These are phyloP conservation scores for Tremellales sp. DNA, from an alignment of 1,284 basidiomycete species.

Conservation along the genomic window DNA sequence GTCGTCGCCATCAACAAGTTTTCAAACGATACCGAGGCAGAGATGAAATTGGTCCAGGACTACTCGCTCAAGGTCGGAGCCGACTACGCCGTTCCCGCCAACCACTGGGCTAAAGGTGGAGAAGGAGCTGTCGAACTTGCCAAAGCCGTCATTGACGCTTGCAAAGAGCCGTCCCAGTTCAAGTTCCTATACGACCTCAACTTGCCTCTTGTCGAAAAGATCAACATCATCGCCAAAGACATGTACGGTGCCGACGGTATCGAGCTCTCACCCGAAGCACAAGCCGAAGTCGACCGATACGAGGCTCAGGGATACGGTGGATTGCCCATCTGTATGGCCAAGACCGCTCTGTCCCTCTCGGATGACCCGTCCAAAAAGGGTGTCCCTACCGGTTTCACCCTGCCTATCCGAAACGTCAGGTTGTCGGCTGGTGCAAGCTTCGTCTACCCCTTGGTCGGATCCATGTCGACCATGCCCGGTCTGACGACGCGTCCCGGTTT, in stretches of 20 bases:
- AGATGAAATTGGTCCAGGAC: conserved; percentile 78
- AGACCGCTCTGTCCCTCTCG: conserved; percentile 95
- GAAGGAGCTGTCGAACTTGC: conserved; percentile 81
- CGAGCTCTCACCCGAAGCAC: conserved; percentile 73
- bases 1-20: conserved; percentile 96
- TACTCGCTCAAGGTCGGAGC: conserved; percentile 81
- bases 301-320: conserved; percentile 62
- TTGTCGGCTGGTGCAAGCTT: conserved; percentile 92
- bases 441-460: conserved; percentile 88
- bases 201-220: conserved; percentile 80
- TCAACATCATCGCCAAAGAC: conserved; percentile 75
- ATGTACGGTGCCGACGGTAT: conserved; percentile 91
- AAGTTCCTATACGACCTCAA: conserved; percentile 86
- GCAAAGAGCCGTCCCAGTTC: conserved; percentile 78
- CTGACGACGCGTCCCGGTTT: conserved; percentile 85
- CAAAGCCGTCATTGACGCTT: conserved; percentile 76
- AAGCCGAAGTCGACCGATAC: conserved; percentile 85
- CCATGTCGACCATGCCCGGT: conserved; percentile 98
- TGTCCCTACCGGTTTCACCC: conserved; percentile 83
- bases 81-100: conserved; percentile 90
- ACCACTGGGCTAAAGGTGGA: conserved; percentile 95
- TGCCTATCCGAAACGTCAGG: conserved; percentile 86
- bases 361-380: conserved; percentile 89
- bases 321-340: conserved; percentile 86
- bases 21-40: conserved; percentile 82